Percentiles rank a stretch among this genome's conserved stretches.
Conservation (phyloP, 495 filamentous ascomycete species). For the Aspergillus wentii region DNA sequence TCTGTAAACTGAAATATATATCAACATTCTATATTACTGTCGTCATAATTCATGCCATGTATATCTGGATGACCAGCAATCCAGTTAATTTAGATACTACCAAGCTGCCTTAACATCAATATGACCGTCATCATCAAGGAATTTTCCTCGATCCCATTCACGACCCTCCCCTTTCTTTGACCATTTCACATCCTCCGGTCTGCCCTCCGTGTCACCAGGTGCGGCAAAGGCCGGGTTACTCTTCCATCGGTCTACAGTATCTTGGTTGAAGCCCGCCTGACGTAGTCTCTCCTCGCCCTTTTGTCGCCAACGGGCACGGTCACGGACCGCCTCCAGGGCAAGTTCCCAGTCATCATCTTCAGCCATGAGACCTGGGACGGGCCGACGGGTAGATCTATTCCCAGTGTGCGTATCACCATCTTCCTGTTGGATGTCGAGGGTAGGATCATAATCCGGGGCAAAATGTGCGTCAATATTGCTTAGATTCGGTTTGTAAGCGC, state of each 20-base stretch:
- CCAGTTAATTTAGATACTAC: constrained; percentile 14
- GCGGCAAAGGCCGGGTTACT: constrained; percentile 40
- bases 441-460: constrained; percentile 70
- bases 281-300: constrained; percentile 73
- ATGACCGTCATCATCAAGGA: constrained; percentile 59
- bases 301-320: constrained; percentile 75
- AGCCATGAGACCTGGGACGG: constrained; percentile 39
- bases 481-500: constrained; percentile 46
- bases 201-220: constrained; percentile 48
- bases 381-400: constrained; percentile 29
- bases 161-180: constrained; percentile 70
- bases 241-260: constrained; percentile 75
- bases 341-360: constrained; percentile 73
- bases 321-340: constrained; percentile 74
- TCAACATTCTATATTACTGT: no score
- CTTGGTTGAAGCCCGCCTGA: constrained; percentile 73
- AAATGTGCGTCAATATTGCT: constrained; percentile 82
- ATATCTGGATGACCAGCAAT: no score
- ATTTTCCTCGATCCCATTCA: constrained; percentile 90
- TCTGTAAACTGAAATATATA: no score
- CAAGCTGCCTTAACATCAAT: constrained; percentile 47
- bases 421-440: constrained; percentile 57
- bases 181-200: constrained; percentile 70
- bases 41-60: no score
- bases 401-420: constrained; percentile 31